Evolutionary conservation across 768 basidiomycete species (phyloP).

Genomic region (Lactarius tabidus): DNA sequence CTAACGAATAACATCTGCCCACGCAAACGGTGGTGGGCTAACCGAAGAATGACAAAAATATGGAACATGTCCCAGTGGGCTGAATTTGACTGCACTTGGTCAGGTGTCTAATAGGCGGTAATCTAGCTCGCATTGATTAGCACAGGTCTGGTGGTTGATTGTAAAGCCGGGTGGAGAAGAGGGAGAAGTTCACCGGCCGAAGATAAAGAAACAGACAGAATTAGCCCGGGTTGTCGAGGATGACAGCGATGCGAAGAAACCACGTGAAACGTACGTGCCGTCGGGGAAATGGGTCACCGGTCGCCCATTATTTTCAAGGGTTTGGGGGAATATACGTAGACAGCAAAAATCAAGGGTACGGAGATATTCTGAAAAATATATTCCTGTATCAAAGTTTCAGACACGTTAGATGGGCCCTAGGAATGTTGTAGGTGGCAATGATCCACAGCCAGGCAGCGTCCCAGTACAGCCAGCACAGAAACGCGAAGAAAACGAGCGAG

Average conservation of each 20-base stretch:
- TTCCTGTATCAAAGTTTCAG: not conserved
- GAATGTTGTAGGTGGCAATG: not conserved
- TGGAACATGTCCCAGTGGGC: not conserved
- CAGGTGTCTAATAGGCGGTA: not conserved
- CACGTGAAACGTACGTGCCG: not conserved
- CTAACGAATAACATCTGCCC: not conserved
- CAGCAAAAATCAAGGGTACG: not conserved
- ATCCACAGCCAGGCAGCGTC: not conserved
- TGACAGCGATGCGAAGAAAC: not conserved
- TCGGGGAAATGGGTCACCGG: not conserved
- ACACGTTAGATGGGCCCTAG: not conserved
- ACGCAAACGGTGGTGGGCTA: not conserved
- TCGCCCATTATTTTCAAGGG: not conserved
- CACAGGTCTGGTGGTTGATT: not conserved
- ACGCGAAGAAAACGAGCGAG: not conserved
- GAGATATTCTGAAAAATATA: not conserved
- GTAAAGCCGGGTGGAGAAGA: not conserved
- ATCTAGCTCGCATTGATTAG: not conserved
- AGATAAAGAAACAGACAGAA: not conserved
- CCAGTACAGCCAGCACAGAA: conserved; percentile 8
- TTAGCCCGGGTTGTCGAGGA: not conserved
- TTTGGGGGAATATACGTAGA: not conserved
- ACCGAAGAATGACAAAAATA: not conserved
- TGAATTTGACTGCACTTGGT: not conserved
- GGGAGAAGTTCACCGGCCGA: not conserved